Conservation (phyloP, 1,284 basidiomycete species). For the Ganoderma sinense region DNA sequence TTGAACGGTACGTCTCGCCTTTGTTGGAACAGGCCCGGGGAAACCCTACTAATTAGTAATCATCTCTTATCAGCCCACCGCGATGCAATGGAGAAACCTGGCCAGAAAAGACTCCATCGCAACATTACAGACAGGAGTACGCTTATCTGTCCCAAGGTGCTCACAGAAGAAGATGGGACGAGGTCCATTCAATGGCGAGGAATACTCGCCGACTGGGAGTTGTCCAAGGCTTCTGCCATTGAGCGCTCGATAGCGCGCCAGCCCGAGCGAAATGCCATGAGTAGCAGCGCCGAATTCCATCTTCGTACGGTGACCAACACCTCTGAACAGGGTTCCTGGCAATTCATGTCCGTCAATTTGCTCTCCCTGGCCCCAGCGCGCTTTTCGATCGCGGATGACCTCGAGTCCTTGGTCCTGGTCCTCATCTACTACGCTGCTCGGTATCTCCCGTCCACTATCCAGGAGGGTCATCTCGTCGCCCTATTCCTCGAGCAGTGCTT, state of each 20-base stretch:
- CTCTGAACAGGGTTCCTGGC: constrained; percentile 3
- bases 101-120: neutral
- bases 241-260: neutral
- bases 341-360: constrained; percentile 11
- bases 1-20: constrained; percentile 7
- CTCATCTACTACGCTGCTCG: constrained; percentile 10
- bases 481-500: constrained; percentile 2
- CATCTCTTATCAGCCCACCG: neutral
- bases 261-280: neutral
- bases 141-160: neutral
- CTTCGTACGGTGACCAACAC: neutral
- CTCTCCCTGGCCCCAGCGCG: neutral
- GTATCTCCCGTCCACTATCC: constrained; percentile 3
- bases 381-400: constrained; percentile 5
- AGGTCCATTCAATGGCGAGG: neutral
- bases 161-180: neutral
- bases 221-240: neutral
- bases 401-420: constrained; percentile 13
- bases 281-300: neutral
- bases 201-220: neutral
- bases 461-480: neutral
- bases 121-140: neutral
- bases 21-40: neutral
- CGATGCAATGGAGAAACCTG: neutral
- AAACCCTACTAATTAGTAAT: neutral